A percentile compares a stretch with the other conserved stretches of the same genome.
These are phyloP conservation scores for Rosa persica DNA, from an alignment of 306 rosid species.

Conservation along the genomic window DNA sequence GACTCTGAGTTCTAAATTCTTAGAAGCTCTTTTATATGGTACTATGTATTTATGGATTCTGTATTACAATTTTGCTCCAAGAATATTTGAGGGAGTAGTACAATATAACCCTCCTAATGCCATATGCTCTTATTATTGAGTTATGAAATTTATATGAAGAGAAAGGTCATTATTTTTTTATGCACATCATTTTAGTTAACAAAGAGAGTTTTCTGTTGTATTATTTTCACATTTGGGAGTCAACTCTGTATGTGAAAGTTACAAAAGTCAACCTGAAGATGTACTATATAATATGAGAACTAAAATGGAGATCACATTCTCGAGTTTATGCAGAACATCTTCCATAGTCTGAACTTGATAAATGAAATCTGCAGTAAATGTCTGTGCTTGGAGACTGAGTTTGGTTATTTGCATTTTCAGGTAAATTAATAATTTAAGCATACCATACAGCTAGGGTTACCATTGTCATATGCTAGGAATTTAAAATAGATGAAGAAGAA, in stretches of 20 bases:
- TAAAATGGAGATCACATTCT: neutral
- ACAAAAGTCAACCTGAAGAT: slow-evolving; percentile 39
- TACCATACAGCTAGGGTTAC: neutral
- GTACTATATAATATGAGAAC: slow-evolving; percentile 12
- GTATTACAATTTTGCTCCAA: slow-evolving; percentile 1
- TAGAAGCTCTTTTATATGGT: slow-evolving; percentile 12
- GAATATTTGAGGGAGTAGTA: neutral
- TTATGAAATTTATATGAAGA: slow-evolving; percentile 2
- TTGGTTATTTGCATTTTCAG: neutral
- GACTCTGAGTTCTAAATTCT: slow-evolving; percentile 8
- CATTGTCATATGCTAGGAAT: neutral
- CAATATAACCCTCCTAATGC: slow-evolving; percentile 6
- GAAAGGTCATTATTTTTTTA: slow-evolving; percentile 4
- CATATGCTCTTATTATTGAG: slow-evolving; percentile 1
- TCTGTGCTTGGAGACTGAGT: neutral
- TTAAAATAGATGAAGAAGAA: neutral
- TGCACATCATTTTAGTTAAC: slow-evolving; percentile 6
- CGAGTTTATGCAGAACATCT: neutral
- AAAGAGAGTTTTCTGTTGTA: slow-evolving; percentile 23
- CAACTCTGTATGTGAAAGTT: slow-evolving; percentile 35
- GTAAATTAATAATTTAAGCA: neutral
- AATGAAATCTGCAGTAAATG: neutral
- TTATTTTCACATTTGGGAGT: slow-evolving; percentile 31
- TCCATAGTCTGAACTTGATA: slow-evolving; percentile 13
- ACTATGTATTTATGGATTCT: slow-evolving; percentile 4